These are phyloP conservation scores for Tieghemiomyces parasiticus DNA, from an alignment of 192 early-diverging fungal genomes.

Conservation along the genomic window DNA sequence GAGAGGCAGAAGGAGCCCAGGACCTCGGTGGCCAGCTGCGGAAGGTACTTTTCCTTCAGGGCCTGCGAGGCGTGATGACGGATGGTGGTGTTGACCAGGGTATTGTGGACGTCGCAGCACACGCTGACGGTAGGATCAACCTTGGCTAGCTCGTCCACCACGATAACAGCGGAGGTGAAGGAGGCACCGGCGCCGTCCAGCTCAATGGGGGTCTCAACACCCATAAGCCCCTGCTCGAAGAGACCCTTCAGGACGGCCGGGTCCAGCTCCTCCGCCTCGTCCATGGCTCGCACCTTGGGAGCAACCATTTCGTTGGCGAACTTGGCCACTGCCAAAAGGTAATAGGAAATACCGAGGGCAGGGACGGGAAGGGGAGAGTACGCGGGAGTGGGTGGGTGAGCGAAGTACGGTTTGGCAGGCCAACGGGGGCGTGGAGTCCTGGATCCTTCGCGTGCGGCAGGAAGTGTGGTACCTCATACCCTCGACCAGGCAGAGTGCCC, in stretches of 20 bases:
- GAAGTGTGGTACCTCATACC: too few species aligned
- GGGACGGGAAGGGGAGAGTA: not conserved
- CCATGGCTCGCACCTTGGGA: slow-evolving; percentile 82
- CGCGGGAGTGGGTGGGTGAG: not conserved
- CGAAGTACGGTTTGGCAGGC: not conserved
- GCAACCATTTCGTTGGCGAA: slow-evolving; percentile 74
- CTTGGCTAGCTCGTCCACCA: slow-evolving; percentile 88
- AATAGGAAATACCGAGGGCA: slow-evolving; percentile 8
- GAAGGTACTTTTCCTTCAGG: slow-evolving; percentile 71
- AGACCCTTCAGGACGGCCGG: slow-evolving; percentile 60
- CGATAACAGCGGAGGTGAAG: slow-evolving; percentile 70
- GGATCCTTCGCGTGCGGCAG: too few species aligned
- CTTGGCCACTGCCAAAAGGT: slow-evolving; percentile 38
- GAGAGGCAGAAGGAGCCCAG: slow-evolving; percentile 92
- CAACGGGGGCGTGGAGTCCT: too few species aligned
- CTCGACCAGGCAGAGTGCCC: too few species aligned
- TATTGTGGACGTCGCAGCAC: slow-evolving; percentile 94
- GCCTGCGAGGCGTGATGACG: slow-evolving; percentile 59
- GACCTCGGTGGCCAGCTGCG: slow-evolving; percentile 61
- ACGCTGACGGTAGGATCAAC: slow-evolving; percentile 87
- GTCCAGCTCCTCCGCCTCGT: slow-evolving; percentile 78
- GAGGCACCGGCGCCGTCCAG: slow-evolving; percentile 70
- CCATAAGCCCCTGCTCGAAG: slow-evolving; percentile 92
- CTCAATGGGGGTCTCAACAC: slow-evolving; percentile 70
- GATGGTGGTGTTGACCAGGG: slow-evolving; percentile 87